Evolutionary conservation across 768 basidiomycete genomes (phyloP), one percentile per base, ranked within the genome.

Genomic region (Filobasidium wieringae): DNA sequence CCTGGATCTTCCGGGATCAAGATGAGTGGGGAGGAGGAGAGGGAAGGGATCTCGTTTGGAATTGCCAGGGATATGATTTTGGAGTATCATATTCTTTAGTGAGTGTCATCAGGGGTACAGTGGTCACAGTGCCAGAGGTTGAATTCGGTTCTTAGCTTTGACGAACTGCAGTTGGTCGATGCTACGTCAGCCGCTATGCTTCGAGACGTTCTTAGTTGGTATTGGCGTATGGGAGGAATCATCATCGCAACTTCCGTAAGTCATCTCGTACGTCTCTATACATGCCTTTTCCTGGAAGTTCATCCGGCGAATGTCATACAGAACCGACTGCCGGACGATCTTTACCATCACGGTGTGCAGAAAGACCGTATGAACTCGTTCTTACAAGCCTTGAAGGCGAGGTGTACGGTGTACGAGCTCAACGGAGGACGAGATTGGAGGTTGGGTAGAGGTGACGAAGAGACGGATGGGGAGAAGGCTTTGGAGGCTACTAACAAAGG

Each of bases 151-250:
- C 24, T 61, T 60, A 68, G 65, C 22, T 81, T 83, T 67, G 81
- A 83, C 61, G 80, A 84, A 69, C 71, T 83, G 2, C 82, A 82
- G 66, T 76, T 82, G 5, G 77, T 82, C 6, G 81, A 82, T 66
- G 79, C 82, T 0, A 81, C 81, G 0, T 80, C 80, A 31, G 81
- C 82, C 0, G 66, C 72, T 0, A 55, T 75, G 3, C 61, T 74
- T 6, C 64, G 72, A 29, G 73, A 74, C 58, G 80, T 83, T 5
- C 68, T 82, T 15, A 78, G 79, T 12, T 83, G 80, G 80, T 83
- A 79, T 64, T 82, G 81, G 82, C 75, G 81, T 5, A 76, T 84
- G 68, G 82, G 81, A 17, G 81, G 81, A 1, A 79, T 83, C 7
- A 75, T 84, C 8, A 65, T 76, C 9, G 72, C 72, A 5, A 76